Conservation (phyloP, 2,329 filamentous ascomycete genomes). For the Paracorniculantispora psalliotae region DNA sequence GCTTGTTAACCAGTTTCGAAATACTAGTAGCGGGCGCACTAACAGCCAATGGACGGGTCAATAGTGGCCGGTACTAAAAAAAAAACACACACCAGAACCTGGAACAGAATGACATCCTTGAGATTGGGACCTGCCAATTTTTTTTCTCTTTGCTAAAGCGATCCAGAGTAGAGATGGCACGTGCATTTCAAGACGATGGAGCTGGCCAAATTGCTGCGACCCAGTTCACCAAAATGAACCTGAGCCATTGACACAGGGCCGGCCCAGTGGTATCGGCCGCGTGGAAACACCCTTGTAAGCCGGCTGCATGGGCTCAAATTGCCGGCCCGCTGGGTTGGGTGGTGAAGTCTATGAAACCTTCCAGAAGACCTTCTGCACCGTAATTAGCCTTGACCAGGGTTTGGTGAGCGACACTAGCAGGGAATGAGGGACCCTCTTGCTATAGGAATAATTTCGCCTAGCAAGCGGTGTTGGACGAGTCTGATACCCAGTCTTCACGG, state of each 20-base stretch:
- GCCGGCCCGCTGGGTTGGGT: constrained; percentile 13
- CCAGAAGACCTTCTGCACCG: constrained; percentile 16
- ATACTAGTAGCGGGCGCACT: neutral
- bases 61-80: neutral
- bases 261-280: neutral
- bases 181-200: neutral
- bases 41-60: neutral
- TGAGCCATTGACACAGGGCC: neutral
- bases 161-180: neutral
- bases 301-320: constrained; percentile 12
- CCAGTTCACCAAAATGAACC: neutral
- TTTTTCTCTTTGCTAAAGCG: neutral
- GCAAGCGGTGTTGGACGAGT: neutral
- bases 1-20: neutral
- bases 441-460: neutral
- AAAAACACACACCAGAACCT: neutral
- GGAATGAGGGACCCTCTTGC: neutral
- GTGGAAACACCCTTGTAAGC: neutral
- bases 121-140: neutral
- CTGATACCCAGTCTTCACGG: neutral
- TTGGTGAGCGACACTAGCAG: neutral
- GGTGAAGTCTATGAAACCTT: constrained; percentile 17
- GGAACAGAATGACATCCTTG: neutral
- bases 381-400: constrained; percentile 14
- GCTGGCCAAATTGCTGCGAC: constrained; percentile 2